Evolutionary conservation across 495 filamentous ascomycete species (phyloP), one percentile per base, ranked within the genome.

Genomic region (Tuber indicum): DNA sequence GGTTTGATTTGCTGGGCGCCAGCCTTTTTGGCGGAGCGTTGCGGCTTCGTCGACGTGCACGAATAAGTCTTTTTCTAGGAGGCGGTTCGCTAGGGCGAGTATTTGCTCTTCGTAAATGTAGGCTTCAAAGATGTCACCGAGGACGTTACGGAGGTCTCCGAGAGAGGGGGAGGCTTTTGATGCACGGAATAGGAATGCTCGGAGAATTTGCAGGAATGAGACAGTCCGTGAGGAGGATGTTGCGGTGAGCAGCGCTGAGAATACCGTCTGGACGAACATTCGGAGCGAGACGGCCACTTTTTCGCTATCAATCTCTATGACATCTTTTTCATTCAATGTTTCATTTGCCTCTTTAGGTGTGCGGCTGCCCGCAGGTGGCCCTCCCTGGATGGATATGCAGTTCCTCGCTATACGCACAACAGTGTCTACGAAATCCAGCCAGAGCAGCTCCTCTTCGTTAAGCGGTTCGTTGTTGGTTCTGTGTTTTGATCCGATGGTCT

Each of bases 101-200:
- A 99, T 91, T 6, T 92, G 92, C 81, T 93, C 91, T 84, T 98
- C 96, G 83, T 97, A 97, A 0, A 93, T 90, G 82, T 99, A 98
- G 0, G 96, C 94, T 2, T 95, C 91, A 84, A 99, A 99, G 70
- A 99, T 94, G 10, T 93, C 93, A 2, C 90, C 87, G 4, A 99
- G 88, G 2, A 98, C 94, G 66, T 89, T 88, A 41, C 96, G 91
- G 19, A 99, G 87, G 82, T 98, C 94, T 7, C 92, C 91, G 0
- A 98, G 89, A 42, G 92, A 95, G 0, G 96, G 93, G 3, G 95
- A 97, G 42, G 92, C 90, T 41, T 87, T 86, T 1, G 93, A 91
- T 0, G 94, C 94, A 32, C 93, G 90, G 4, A 91, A 89, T n/a
- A 99, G 89, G 85, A 99, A 98, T 12, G 92, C 92, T 39, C 93